These are phyloP conservation scores for Scolecobasidium constrictum DNA, from an alignment of 2,329 filamentous ascomycete species.

Conservation along the genomic window DNA sequence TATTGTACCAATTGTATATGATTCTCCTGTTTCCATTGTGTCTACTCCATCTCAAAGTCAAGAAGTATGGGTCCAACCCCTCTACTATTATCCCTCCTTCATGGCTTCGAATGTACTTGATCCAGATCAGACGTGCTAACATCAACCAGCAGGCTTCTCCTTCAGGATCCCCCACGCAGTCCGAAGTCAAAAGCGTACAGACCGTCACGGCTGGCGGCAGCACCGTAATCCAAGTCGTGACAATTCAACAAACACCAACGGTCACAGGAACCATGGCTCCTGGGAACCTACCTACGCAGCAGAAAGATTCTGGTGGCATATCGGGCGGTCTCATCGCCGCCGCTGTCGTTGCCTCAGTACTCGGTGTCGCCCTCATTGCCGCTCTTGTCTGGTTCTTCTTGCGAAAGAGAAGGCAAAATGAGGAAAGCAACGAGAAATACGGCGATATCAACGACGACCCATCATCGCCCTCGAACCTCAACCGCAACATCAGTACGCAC, in stretches of 20 bases:
- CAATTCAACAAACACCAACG: conserved; percentile 25
- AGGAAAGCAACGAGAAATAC: conserved; percentile 10
- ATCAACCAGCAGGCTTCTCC: background rate
- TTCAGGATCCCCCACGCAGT: background rate
- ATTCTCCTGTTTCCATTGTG: conserved; percentile 11
- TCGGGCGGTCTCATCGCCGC: conserved; percentile 36
- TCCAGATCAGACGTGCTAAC: background rate
- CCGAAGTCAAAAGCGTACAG: conserved; percentile 21
- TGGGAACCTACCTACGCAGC: conserved; percentile 13
- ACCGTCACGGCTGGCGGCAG: conserved; percentile 33
- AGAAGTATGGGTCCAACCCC: conserved; percentile 6
- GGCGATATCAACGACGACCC: conserved; percentile 15
- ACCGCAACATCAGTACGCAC: conserved; percentile 35
- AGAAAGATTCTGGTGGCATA: conserved; percentile 12
- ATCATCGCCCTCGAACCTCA: conserved; percentile 10
- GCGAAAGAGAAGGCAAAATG: conserved; percentile 22
- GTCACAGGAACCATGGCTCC: background rate
- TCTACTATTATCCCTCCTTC: conserved; percentile 11
- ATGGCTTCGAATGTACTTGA: conserved; percentile 1
- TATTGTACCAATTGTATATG: conserved; percentile 16
- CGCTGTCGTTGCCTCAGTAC: conserved; percentile 31
- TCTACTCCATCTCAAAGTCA: conserved; percentile 2
- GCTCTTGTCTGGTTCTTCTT: conserved; percentile 14
- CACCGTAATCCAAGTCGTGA: conserved; percentile 33
- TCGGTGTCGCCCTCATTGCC: conserved; percentile 24